Evolutionary conservation across 208 protist genomes (phyloP).

Genomic region (Phytomonas francai): DNA sequence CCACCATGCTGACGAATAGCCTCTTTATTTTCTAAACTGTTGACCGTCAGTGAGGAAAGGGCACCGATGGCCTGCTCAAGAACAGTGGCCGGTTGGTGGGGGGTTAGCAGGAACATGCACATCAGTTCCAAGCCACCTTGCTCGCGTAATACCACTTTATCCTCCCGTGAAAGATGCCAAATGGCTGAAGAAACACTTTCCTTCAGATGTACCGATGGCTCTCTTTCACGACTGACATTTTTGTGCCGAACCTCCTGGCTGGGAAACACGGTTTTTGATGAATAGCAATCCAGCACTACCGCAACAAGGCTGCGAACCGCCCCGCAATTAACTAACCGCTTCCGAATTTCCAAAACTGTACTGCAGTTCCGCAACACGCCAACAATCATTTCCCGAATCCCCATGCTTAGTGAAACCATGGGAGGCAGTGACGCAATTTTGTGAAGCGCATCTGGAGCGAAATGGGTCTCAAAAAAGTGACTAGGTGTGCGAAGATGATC

Average conservation of each 20-base stretch:
- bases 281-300: constrained; percentile 74
- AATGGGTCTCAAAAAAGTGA: not conserved
- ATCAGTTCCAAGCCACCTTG: constrained; percentile 81
- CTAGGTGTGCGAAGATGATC: not conserved
- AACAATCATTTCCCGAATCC: constrained; percentile 75
- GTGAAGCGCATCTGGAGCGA: constrained; percentile 11
- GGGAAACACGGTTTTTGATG: constrained; percentile 26
- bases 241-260: constrained; percentile 22
- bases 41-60: constrained; percentile 83
- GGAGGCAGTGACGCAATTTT: constrained; percentile 27
- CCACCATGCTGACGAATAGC: constrained; percentile 67
- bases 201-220: constrained; percentile 71
- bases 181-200: constrained; percentile 84
- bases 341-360: constrained; percentile 74
- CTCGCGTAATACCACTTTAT: constrained; percentile 72
- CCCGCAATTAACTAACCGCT: constrained; percentile 37
- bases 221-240: constrained; percentile 30
- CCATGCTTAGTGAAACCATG: constrained; percentile 37
- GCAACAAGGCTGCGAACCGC: constrained; percentile 61
- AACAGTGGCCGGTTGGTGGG: constrained; percentile 63
- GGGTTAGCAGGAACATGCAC: constrained; percentile 56
- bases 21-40: constrained; percentile 76
- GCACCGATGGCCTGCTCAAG: constrained; percentile 85
- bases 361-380: constrained; percentile 88
- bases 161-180: constrained; percentile 83